Base-by-base conservation (phyloP, 1,284 basidiomycete genomes). In the Ustilago trichophora region DNA sequence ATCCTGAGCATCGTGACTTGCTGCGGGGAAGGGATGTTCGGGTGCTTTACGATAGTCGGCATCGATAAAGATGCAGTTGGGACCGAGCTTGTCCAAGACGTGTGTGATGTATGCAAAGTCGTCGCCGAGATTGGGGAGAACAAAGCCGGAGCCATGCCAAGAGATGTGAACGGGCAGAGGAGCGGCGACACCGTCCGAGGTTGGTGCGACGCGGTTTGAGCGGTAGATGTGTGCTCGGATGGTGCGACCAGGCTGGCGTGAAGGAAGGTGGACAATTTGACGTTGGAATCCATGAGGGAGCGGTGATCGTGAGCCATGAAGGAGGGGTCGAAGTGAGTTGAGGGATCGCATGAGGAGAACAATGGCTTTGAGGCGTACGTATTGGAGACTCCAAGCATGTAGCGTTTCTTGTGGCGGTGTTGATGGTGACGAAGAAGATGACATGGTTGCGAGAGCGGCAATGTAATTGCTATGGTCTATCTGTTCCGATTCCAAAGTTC, bases 21-120 rank as follows among this genome's bases (percentile, higher is more conserved):
- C 58, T 22, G 63, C 72, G 0, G 77, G 77, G 46, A 72, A 76
- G 9, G 77, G 77, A 31, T 71, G 47, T 55, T 76, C 75, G 19
- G 77, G 77, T 11, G 74, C 67, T 42, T 79, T 79, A 48, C 77
- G 76, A 33, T 79, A 79, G 40, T 76, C 76, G 31, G 64, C 62
- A 25, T 79, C 77, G 34, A 76, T 43, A 4, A 75, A 44, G 18
- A 68, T 36, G 27, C 53, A 66, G 12, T 65, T 35, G 21, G 50
- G 51, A 8, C 69, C 52, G 19, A 49, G 52, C 33, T 47, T 35
- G 26, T 53, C 31, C 21, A 73, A 27, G 22, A 54, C 26, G 5
- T 58, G 34, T 1, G 40, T 12, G 16, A 52, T 44, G 21, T 54
- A 71, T 3, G 46, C 65, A 12, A 41, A 26, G 24, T 76, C 73